Evolutionary conservation across 2,329 filamentous ascomycete species (phyloP).

Genomic region (Fusarium scirpi): DNA sequence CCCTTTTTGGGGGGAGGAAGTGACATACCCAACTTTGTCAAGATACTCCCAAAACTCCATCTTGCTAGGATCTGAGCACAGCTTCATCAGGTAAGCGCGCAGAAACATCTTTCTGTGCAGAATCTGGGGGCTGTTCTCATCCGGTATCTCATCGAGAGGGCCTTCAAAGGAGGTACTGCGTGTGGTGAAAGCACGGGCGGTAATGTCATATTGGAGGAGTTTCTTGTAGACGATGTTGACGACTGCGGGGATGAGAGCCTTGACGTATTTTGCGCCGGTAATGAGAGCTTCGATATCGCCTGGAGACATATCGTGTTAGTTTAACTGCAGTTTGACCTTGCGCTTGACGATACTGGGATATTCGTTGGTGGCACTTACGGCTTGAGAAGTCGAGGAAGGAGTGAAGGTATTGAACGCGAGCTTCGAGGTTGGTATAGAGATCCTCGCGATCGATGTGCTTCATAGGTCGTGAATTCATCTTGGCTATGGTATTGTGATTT

Average conservation of each 20-base stretch:
- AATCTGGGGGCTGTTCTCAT: conserved; percentile 80
- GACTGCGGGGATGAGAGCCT: conserved; percentile 82
- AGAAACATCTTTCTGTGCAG: conserved; percentile 81
- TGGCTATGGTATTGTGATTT: conserved; percentile 9
- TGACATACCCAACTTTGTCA: conserved; percentile 79
- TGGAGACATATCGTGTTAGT: conserved; percentile 49
- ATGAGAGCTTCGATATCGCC: conserved; percentile 79
- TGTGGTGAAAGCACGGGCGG: conserved; percentile 78
- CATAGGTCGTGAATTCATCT: conserved; percentile 53
- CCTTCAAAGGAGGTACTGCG: conserved; percentile 73
- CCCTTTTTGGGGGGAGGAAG: background rate
- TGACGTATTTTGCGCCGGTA: conserved; percentile 79
- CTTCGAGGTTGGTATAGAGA: conserved; percentile 77
- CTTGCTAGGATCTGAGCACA: conserved; percentile 79
- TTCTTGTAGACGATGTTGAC: conserved; percentile 90
- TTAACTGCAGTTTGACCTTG: background rate
- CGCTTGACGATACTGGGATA: background rate
- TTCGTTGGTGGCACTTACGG: conserved; percentile 59
- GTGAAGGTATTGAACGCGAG: conserved; percentile 78
- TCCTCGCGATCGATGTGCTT: conserved; percentile 77
- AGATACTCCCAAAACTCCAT: conserved; percentile 88
- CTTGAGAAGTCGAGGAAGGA: conserved; percentile 81
- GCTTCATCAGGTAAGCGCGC: conserved; percentile 78
- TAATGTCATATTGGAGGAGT: conserved; percentile 83
- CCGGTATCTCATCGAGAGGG: conserved; percentile 71